Base-by-base conservation (phyloP, 2,329 filamentous ascomycete species). In the Cryphonectria japonica region DNA sequence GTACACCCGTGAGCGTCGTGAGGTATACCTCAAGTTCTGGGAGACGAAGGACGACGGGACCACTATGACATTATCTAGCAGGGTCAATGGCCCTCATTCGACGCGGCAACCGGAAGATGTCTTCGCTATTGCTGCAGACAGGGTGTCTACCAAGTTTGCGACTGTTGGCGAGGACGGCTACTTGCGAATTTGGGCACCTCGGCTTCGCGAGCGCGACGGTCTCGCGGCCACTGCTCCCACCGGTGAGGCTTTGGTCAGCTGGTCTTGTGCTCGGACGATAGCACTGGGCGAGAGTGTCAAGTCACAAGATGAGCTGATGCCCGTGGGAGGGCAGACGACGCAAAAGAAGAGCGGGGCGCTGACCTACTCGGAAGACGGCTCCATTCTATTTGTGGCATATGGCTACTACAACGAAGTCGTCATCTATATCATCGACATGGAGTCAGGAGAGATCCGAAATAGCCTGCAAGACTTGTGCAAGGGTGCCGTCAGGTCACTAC, bases 11-110 rank as follows among this genome's bases (percentile, higher is more conserved):
- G 85, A 86, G 73, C 85, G 84, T 73, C 86, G 87, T 60, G 95
- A 98, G 78, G 88, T 94, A 0, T 93, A 92, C 76, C 85, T 99
- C 66, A 98, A 97, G 78, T 96, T 99, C 79, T 99, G 96, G 96
- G 82, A 90, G 79, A 81, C 92, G 81, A 89, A 88, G 81, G 78
- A 84, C 76, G 77, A 85, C 76, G 78, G 84, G 77, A 78, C 88
- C 77, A 77, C 83, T 75, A 93, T 96, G 85, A 90, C 93, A 72
- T 85, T 99, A 14, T 90, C 93, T 67, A 92, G 94, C 2, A 89
- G 95, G 71, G 89, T 98, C 68, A 94, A 97, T 78, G 87, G 89
- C 11, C 95, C 96, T 22, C 95, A 99, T 80, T 85, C 86, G 71
- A 86, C 88, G 69, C 81, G 81, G 72, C 80, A 83, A 71, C 83